Base-by-base conservation (phyloP, 176 grass and related monocot genomes). In the Oryza officinalis region DNA sequence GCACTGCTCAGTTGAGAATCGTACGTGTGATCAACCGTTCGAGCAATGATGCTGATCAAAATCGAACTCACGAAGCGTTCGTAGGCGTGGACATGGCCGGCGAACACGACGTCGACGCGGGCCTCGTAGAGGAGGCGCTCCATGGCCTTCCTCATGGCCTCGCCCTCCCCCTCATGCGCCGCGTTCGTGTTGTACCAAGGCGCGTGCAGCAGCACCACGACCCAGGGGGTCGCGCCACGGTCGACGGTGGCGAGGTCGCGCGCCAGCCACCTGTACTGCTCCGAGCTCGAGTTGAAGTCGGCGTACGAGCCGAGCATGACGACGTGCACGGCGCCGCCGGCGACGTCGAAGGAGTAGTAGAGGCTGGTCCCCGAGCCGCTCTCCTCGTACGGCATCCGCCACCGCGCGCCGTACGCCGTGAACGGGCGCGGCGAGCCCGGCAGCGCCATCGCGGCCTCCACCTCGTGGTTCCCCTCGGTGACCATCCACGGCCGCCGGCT, bases 141-240 rank as follows among this genome's bases (percentile, higher is more conserved):
- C 96, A 95, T 88, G 65, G 92, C 86, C 54, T 79, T 77, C 82
- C 96, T 83, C 96, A 95, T 95, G 50, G 81, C 85, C 65, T 98
- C 93, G 5, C 92, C 96, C 83, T 98, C 96, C 12, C 88, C 90
- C 40, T 93, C 78, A 63, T 98, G 96, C 70, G 89, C 92, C 9
- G 81, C 63, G 81, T 98, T 94, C 12, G 96, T 98, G 89, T 92
- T 98, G 83, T 98, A 98, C 96, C 96, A 98, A 0, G 96, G 93
- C 7, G 91, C 90, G 35, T 98, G 96, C 65, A 94, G 67, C 82
- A 91, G 50, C 68, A 86, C 90, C 10, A 98, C 43, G 11, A 98
- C 59, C 96, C 96, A 98, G 1, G 93, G 91, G 2, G 93, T 95
- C 1, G 76, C 23, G 43, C 32, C 73, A 27, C 96, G 87, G 84